Evolutionary conservation across 129 eudicot species (phyloP), one percentile per base, ranked within the genome.

Genomic region (Centrapalus pauciflorus): DNA sequence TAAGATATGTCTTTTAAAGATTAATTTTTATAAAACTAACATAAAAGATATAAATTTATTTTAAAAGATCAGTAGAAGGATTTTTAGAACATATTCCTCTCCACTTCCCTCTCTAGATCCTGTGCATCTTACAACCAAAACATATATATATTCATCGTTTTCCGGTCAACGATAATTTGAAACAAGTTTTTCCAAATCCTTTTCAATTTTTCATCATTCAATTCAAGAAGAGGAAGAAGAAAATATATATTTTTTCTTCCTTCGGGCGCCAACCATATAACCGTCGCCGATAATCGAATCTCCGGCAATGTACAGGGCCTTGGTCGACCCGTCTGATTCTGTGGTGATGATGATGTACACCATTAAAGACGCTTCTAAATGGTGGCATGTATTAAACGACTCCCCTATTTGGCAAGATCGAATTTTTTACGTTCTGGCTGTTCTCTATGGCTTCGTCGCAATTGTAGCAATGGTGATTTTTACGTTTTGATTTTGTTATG

Each of bases 341-440:
- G 38, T 64, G 61, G 80, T 76, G 66, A 83, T 83, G 58, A 66
- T 62, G 68, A 72, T 81, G 72, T 74, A 56, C 68, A 70, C 73
- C 75, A 61, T 83, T 12, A 83, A 77, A 30, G 88, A 79, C n/a
- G 86, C 94, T 6, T 55, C 78, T 16, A 65, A 55, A 35, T 91
- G 90, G 94, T 91, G 98, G 98, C 81, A 81, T 40, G 17, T 79
- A 0, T 62, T 91, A 14, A 91, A 91, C 48, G 54, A 83, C 8
- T 81, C 88, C 9, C 70, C 76, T 13, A 0, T 71, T 50, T 91
- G 98, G 98, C 98, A 88, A 67, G 88, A 85, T 67, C 90, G 94
- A 3, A 85, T 85, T 0, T 91, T 88, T 61, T 88, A 80, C 68
- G 46, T 72, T 17, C 90, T 91, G 3, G 80, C 96, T 21, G 58